A percentile compares a stretch with the other conserved stretches of the same genome.
Evolutionary conservation across 2,329 filamentous ascomycete genomes (phyloP).

Genomic region (Talaromyces sp.): DNA sequence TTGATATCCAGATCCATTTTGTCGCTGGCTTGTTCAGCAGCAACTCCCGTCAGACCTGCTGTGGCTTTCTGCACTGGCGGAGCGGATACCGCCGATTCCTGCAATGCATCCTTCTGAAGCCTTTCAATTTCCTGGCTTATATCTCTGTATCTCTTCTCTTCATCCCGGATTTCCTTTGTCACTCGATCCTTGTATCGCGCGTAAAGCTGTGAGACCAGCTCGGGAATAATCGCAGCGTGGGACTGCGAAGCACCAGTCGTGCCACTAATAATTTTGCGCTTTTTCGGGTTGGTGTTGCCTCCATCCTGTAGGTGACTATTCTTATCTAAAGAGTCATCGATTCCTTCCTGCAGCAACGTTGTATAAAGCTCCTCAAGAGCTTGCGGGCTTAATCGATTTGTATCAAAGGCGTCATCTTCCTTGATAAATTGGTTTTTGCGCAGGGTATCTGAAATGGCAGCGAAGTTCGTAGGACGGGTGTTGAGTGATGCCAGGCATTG

Average conservation of each 20-base stretch:
- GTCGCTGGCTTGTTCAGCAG: conserved; percentile 17
- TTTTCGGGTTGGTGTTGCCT: conserved; percentile 51
- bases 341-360: conserved; percentile 69
- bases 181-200: conserved; percentile 65
- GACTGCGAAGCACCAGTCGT: conserved; percentile 62
- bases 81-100: conserved; percentile 30
- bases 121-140: conserved; percentile 64
- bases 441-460: conserved; percentile 67
- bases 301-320: conserved; percentile 27
- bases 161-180: conserved; percentile 65
- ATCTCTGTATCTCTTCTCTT: conserved; percentile 62
- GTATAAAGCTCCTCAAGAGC: conserved; percentile 75
- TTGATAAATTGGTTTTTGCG: conserved; percentile 68
- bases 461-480: conserved; percentile 61
- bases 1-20: conserved; percentile 28
- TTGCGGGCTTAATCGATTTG: conserved; percentile 67
- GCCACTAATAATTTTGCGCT: conserved; percentile 64
- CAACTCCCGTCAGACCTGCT: conserved; percentile 14
- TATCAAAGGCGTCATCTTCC: conserved; percentile 66
- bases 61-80: conserved; percentile 12
- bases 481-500: conserved; percentile 69
- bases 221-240: conserved; percentile 63
- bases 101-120: conserved; percentile 58
- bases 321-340: conserved; percentile 41
- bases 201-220: conserved; percentile 69